These are phyloP conservation scores for Penicillium hesseltinei DNA, from an alignment of 2,329 filamentous ascomycete species.

Conservation along the genomic window DNA sequence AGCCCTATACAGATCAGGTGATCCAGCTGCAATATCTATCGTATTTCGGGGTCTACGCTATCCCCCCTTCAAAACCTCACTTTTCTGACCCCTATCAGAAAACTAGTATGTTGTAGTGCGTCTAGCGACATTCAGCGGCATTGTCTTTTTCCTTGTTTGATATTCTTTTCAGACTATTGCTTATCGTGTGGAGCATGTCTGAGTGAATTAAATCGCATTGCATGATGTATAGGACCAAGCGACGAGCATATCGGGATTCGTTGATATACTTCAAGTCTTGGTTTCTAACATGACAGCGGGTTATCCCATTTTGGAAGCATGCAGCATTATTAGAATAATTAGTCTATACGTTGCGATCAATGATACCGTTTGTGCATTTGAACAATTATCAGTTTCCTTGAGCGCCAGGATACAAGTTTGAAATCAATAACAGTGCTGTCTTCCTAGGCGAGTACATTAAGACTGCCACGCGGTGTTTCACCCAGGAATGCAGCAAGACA, in stretches of 20 bases:
- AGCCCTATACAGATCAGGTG: too few relatives aligned
- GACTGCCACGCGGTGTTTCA: background rate
- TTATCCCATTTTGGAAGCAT: slow-evolving; percentile 9
- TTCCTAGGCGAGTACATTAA: background rate
- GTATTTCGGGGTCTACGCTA: too few relatives aligned
- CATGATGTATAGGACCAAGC: background rate
- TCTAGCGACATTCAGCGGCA: background rate
- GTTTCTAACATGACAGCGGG: background rate
- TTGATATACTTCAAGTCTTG: background rate
- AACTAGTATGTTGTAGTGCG: too few relatives aligned
- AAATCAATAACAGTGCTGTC: background rate
- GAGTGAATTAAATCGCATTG: background rate
- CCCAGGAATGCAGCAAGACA: background rate
- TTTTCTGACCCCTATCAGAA: too few relatives aligned
- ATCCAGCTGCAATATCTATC: too few relatives aligned
- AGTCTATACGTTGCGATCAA: slow-evolving; percentile 18
- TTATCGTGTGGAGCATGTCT: background rate
- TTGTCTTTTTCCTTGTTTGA: slow-evolving; percentile 3
- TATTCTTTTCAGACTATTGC: background rate
- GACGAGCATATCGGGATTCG: background rate
- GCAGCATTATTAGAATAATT: slow-evolving; percentile 14
- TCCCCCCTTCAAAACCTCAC: too few relatives aligned
- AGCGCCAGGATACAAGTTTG: background rate
- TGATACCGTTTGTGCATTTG: slow-evolving; percentile 23
- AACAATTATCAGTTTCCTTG: background rate